Base-by-base conservation (phyloP, 257 asterid genomes). In the Ophiorrhiza pumila region DNA sequence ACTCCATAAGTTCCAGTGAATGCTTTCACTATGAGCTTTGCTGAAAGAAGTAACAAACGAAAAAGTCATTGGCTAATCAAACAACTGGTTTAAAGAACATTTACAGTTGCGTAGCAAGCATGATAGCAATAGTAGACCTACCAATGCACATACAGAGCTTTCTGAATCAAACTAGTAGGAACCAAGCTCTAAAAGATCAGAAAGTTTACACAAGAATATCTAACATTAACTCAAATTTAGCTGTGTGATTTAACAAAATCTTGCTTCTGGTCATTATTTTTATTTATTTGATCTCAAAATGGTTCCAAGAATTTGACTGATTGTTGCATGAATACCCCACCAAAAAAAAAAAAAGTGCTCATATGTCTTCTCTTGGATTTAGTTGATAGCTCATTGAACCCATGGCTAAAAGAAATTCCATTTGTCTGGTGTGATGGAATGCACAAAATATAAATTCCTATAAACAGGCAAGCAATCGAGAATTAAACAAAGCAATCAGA, bases 1-100 rank as follows among this genome's bases (percentile, higher is more conserved):
- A 95, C 89, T 57, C 99, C 99, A 37, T 84, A 95, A 0, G 96
- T 92, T 70, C 99, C 98, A 0, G 98, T 95, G 82, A 95, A 95
- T 8, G 96, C 96, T 15, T 65, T 64, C 14, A 83, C 87, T 18
- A 62, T 69, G 42, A 47, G 71, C 29, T 75, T 74, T 45, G 71
- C 94, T 89, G 94, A 78, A 79, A 83, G 69, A 57, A 84, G 64
- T 59, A 17, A 42, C 53, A 74, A 47, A 47, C 45, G 41, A 31
- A 34, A 65, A 72, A 47, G 57, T 39, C 41, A 72, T 67, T 4
- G 20, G 35, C 14, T 34, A 31, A 23, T 17, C 5, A 34, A 53
- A n/a, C 12, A 34, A 39, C 56, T 59, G 25, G 67, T 41, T 71
- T 4, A 55, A 39, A 5, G 41, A 70, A 70, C 55, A 14, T 0